Base-by-base conservation (phyloP, 345 rosid genomes). In the Chamaenerion angustifolium region DNA sequence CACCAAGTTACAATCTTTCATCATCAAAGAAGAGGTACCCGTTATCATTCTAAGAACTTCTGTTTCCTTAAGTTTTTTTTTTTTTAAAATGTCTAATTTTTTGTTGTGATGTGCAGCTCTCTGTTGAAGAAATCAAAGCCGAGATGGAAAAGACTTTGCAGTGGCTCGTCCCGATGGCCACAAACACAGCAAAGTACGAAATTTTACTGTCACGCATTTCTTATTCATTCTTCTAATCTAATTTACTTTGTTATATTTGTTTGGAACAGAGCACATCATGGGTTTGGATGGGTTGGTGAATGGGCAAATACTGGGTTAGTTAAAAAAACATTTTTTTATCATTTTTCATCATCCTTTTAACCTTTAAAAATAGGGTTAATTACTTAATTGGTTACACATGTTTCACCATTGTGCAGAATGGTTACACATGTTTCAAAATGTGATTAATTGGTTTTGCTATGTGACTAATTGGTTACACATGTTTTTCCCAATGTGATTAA, bases 261-360 rank as follows among this genome's bases (percentile, higher is more conserved):
- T 62, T 76, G 54, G 48, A 50, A 35, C 67, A 68, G 99, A 64
- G 99, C 96, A 25, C 96, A 88, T 79, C 99, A 93, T 52, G 99
- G 99, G 49, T 88, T 93, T 56, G 99, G 99, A 51, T 93, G 99
- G 96, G 99, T 93, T 52, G 99, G 99, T 64, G 96, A 93, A 72
- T 93, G 99, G 99, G 99, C 99, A 10, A 88, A 86, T 62, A 77
- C 95, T 0, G 99, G 99, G 98, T 87, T 65, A 73, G 79, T 44
- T 60, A 16, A 17, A 47, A 31, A 4, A 48, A 53, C n/a, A 55
- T 45, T 62, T 15, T 49, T 37, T 49, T 43, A 59, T 42, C 16
- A 4, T 27, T 19, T 45, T 16, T 13, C 21, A 44, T 43, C 12
- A 16, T 23, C 43, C 4, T n/a, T n/a, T n/a, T 18, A 0, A 15